Evolutionary conservation across 495 filamentous ascomycete genomes (phyloP), one percentile per base, ranked within the genome.

Genomic region (Barbatosphaeria neglecta): DNA sequence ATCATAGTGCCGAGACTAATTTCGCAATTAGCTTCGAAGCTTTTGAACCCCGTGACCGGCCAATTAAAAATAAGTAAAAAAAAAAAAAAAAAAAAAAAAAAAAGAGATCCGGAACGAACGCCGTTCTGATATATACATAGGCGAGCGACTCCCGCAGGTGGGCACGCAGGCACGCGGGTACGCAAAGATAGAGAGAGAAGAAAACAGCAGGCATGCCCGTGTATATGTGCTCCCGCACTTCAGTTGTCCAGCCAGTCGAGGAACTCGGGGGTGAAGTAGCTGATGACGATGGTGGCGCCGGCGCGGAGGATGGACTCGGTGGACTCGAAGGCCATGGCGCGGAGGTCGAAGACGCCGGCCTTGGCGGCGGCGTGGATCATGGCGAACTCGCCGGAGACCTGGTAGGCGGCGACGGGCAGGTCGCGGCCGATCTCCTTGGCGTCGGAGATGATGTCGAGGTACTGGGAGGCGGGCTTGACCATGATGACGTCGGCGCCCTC

Each of bases 401-500:
- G 92, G 59, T 98, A 98, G 18, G 92, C 90, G 3, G 90, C 89
- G 43, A 98, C 70, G 15, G 92, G 92, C 58, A 97, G 69, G 65
- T 96, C 86, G 51, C 78, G 80, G 18, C 87, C 90, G 44, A 96
- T 74, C 41, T 96, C 86, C 69, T 92, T 95, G 23, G 92, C 93
- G 64, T 97, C 92, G 44, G 83, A 83, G 53, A 97, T 95, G 56
- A 98, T 92, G 62, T 98, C 93, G 20, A 97, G 72, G 58, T 95
- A 97, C 57, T 87, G 87, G 48, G 82, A 82, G 9, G 92, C 90
- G 2, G 92, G 92, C 68, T 98, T 98, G 37, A 98, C 92, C 93
- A 98, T 96, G 57, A 98, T 95, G 51, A 95, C 88, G 61, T 98
- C 92, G 15, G 92, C 92, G 19, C 92, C 92, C 63, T 98, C 92